These are phyloP conservation scores for Dovyalis caffra DNA, from an alignment of 345 rosid species.

Conservation along the genomic window DNA sequence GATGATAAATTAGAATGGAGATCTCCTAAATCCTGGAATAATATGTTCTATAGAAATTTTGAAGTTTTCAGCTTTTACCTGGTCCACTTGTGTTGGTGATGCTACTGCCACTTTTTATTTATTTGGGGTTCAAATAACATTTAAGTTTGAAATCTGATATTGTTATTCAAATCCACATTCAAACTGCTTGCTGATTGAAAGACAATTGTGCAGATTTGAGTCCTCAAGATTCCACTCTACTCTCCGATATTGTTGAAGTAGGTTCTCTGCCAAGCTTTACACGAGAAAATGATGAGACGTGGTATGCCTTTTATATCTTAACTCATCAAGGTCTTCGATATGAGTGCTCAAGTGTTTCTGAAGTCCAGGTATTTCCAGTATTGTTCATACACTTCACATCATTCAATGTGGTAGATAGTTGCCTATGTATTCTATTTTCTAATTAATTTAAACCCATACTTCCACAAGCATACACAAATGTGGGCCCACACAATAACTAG, in stretches of 20 bases:
- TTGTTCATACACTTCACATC: background rate
- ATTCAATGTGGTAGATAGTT: background rate
- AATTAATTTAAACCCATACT: background rate
- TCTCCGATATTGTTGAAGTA: constrained; percentile 78
- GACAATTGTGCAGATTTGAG: constrained; percentile 69
- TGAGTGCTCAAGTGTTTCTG: constrained; percentile 77
- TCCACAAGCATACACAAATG: background rate
- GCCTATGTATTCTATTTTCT: background rate
- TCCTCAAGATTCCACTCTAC: constrained; percentile 87
- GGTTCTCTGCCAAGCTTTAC: constrained; percentile 63
- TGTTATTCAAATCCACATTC: background rate
- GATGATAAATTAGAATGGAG: background rate
- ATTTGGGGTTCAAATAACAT: background rate
- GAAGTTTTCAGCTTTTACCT: background rate
- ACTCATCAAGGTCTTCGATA: constrained; percentile 75
- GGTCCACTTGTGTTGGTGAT: background rate
- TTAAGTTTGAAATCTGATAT: background rate
- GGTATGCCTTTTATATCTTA: constrained; percentile 62
- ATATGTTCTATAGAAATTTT: background rate
- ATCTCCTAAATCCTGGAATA: background rate
- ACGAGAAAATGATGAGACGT: constrained; percentile 60
- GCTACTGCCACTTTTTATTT: background rate
- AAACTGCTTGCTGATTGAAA: constrained; percentile 8
- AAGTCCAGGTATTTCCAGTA: constrained; percentile 51
- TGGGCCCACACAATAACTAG: background rate